phyloP scores from a whole-genome alignment of 2,329 filamentous ascomycete species.

The Zymoseptoria tritici region DNA sequence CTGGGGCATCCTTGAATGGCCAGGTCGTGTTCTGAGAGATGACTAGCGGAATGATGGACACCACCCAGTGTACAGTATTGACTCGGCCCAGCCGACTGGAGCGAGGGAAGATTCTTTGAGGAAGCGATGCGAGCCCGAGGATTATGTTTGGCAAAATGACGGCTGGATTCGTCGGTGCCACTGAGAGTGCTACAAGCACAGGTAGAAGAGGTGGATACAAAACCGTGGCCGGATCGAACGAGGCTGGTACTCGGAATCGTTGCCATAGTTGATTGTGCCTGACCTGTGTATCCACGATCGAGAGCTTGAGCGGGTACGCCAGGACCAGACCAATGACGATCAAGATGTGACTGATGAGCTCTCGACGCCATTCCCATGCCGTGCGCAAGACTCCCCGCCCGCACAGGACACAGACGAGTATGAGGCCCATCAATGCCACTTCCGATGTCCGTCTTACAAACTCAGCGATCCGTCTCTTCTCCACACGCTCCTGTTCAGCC shows the following conservation, averaged over 20 bases:
- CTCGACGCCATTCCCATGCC: conserved; percentile 29
- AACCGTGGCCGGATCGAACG: conserved; percentile 89
- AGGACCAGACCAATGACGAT: conserved; percentile 24
- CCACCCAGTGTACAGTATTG: conserved; percentile 67
- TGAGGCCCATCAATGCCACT: conserved; percentile 46
- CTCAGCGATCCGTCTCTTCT: conserved; percentile 81
- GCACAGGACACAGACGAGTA: conserved; percentile 41
- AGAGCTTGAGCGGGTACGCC: conserved; percentile 30
- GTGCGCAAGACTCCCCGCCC: conserved; percentile 27
- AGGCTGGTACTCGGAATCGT: conserved; percentile 55
- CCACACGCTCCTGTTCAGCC: conserved; percentile 52
- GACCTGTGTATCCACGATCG: conserved; percentile 26
- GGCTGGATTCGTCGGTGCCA: conserved; percentile 55
- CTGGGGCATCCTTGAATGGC: conserved; percentile 24
- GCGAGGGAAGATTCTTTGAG: conserved; percentile 63
- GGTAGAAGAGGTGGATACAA: conserved; percentile 76
- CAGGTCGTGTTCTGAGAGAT: conserved; percentile 41
- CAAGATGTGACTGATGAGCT: conserved; percentile 33
- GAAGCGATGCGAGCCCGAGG: conserved; percentile 71
- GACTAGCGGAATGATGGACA: conserved; percentile 64
- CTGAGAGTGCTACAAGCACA: conserved; percentile 65
- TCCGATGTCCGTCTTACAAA: conserved; percentile 62
- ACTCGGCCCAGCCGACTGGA: conserved; percentile 49
- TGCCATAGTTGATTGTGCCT: conserved; percentile 34
- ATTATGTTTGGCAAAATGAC: conserved; percentile 71